Evolutionary conservation across 192 early-diverging fungal species (phyloP).

Genomic region (Cladochytrium replicatum): DNA sequence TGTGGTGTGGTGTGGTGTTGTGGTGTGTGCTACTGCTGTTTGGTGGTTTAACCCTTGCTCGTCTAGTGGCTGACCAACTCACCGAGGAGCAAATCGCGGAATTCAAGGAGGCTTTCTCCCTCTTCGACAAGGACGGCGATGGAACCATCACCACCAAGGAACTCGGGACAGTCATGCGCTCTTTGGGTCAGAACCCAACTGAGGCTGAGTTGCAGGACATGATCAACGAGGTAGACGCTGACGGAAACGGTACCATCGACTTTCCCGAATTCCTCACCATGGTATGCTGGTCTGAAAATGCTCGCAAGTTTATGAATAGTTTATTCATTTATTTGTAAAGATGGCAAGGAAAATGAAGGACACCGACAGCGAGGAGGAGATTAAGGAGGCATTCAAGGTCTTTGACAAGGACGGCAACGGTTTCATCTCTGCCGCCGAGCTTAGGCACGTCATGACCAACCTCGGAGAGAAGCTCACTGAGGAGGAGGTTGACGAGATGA

Average conservation of each 20-base stretch:
- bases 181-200: constrained; percentile 82
- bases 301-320: neutral
- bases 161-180: constrained; percentile 92
- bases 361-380: constrained; percentile 82
- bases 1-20: too few species aligned
- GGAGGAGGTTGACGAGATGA: constrained; percentile 61
- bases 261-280: constrained; percentile 89
- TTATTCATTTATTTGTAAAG: too few species aligned
- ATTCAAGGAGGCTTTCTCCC: constrained; percentile 75
- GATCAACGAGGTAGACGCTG: constrained; percentile 91
- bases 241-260: constrained; percentile 92
- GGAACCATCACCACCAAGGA: constrained; percentile 90
- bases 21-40: too few species aligned
- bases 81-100: constrained; percentile 83
- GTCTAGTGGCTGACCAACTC: constrained; percentile 84
- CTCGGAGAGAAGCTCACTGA: constrained; percentile 78
- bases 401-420: constrained; percentile 96
- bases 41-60: too few species aligned
- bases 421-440: constrained; percentile 83
- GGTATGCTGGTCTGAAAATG: constrained; percentile 5
- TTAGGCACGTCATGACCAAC: constrained; percentile 85
- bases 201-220: constrained; percentile 91
- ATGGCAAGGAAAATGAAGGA: constrained; percentile 84
- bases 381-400: constrained; percentile 91
- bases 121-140: constrained; percentile 95